Evolutionary conservation across 2,329 filamentous ascomycete species (phyloP), one percentile per base, ranked within the genome.

Genomic region (Ilyonectria robusta): DNA sequence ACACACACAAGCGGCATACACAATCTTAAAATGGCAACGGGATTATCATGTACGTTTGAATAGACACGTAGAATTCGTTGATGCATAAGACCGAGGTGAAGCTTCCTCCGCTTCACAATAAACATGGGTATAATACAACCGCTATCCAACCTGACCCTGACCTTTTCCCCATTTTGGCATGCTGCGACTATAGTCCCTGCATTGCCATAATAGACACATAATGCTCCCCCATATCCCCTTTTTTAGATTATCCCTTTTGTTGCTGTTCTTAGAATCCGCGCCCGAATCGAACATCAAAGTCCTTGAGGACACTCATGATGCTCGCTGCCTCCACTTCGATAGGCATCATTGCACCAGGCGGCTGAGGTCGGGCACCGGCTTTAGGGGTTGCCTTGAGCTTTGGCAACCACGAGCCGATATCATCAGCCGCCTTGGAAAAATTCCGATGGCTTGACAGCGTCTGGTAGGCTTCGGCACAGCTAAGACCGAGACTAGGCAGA

Each of bases 301-400:
- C 91, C 79, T 93, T 93, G 66, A 95, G 81, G n/a, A 94, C 93
- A 47, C 91, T 92, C 93, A 95, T 94, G 61, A 95, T 94, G 78
- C 92, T 94, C 1, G 93, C 93, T 7, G 93, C 92, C 80, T 95
- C 93, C 17, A 95, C 92, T 78, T 95, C 93, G 74, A 94, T 90
- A 1, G 92, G 90, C 47, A 87, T 86, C 62, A 84, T 84, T 67
- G 82, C 80, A 60, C 78, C 79, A 61, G 78, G 76, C 57, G 81
- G 62, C 33, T 72, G 64, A 76, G 74, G 74, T 69, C 69, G 75
- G 68, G 66, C 48, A 10, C 75, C 72, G 4, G 67, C 72, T 51
- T 81, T 78, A 2, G 86, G 86, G 0, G 86, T 86, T 19, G 91
- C 91, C 76, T 89, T 88, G 17, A 95, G 86, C 79, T 91, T 91